Base-by-base conservation (phyloP, 371 early-diverging fungal genomes). In the Apophysomyces elegans region DNA sequence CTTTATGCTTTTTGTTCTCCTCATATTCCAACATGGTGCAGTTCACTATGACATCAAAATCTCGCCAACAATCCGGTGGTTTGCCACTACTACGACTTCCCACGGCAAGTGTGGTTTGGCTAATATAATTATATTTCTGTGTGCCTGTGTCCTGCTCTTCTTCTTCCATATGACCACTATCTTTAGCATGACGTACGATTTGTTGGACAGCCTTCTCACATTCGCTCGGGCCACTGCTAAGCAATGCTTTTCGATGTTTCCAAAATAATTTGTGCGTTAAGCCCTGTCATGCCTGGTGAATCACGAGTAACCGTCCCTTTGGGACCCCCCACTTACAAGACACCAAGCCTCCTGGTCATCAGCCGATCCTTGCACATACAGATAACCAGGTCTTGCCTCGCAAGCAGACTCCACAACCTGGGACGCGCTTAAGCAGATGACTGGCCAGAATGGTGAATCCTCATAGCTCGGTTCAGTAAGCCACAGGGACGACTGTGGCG, bases 281-380 rank as follows among this genome's bases (percentile, higher is more conserved):
- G 32, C 64, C 65, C 65, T 70, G n/a, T 57, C 58, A 56, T 36
- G 5, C 61, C 13, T 12, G 47, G 37, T 50, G 35, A 43, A 13
- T 26, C 1, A 11, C 4, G 7, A 11, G n/a, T 41, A 36, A 11
- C 32, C 32, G 32, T 26, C 32, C 2, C 32, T 26, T 58, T 44
- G 18, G 21, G 26, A 35, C 38, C 18, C 38, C 7, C 39, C 38
- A 63, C 50, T 67, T 75, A 86, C 88, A 73, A 77, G 60, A 36
- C 90, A 82, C 96, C 96, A 96, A 64, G 88, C 77, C 68, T 96
- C 96, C 39, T 93, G 88, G 72, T 96, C 95, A 70, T 96, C 96
- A 0, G 88, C 96, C 2, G 95, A 89, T 5, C 96, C 96, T 76
- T 96, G 95, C 4, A 96, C 90, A 65, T 96, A 96, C 5, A 84